Base-by-base conservation (phyloP, 768 basidiomycete genomes). In the Mycena chlorophos region DNA sequence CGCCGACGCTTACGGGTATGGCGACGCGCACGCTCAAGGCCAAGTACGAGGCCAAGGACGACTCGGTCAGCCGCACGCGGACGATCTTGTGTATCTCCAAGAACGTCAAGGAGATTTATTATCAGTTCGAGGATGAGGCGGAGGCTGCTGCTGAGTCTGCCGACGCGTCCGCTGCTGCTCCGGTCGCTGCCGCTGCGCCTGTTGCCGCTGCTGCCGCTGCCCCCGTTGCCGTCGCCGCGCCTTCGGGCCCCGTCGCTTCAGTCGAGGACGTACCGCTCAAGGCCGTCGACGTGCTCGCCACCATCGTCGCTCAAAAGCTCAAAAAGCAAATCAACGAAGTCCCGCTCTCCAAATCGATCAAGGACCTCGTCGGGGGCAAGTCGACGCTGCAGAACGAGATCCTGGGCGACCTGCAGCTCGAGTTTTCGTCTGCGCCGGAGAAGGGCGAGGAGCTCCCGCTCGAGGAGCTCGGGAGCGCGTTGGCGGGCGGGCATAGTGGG, bases 331-430 rank as follows among this genome's bases (percentile, higher is more conserved):
- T 94, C 26, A 83, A 87, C 47, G 97, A 98, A 65, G 78, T 98
- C 53, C 91, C 94, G 4, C 76, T 94, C 5, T 81, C 85, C 57
- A 99, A 99, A 73, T 89, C 94, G 0, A 94, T 99, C 79, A 98
- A 99, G 73, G 97, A 99, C 65, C 88, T 99, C 52, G 95, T 97
- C 43, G 94, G 94, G 26, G 97, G 97, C 61, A 99, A 99, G 74
- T 98, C 96, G 17, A 99, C 97, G 0, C 78, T 99, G 56, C 97
- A 98, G 74, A 99, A 99, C 70, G 97, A 99, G 71, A 98, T 99
- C 58, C 77, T 99, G 40, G 97, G 97, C 45, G 97, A 98, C 68
- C 80, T 99, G 34, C 94, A 97, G 67, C 84, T 92, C 65, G 97
- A 99, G 70, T 99, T 99, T 70, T 66, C 86, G 3, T 91, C 92